Evolutionary conservation across 805 yeast species (phyloP), one percentile per base, ranked within the genome.

Genomic region (Tetrapisispora iriomotensis): DNA sequence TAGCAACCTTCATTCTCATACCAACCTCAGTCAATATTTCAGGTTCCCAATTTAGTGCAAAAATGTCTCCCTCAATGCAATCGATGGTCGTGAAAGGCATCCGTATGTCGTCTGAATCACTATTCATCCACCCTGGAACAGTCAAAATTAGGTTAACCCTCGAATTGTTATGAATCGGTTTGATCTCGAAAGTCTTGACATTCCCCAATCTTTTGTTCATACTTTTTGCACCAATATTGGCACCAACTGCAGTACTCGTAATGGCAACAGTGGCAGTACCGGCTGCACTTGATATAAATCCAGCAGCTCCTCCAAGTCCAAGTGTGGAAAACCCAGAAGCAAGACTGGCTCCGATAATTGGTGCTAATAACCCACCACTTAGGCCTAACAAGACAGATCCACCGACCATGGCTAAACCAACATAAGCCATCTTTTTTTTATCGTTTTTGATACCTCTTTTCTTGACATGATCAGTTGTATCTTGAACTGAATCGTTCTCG

Each of bases 41-140:
- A 0, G 98, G 98, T 60, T 92, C 98, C 98, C 98, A 92, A 35
- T 83, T 65, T 8, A 92, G 67, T 0, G 96, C 85, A 51, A 81
- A 83, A 48, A 92, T 64, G 57, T 92, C 98, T 13, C 98, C 98
- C 90, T 90, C 87, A 0, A 90, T 85, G 0, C 97, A 97, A 54
- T 92, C 98, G 9, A 92, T 83, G 0, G 98, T 90, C 1, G 95
- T 83, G 55, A 87, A 92, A 2, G 98, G 98, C 46, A 92, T 70
- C 55, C 98, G 71, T 18, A 92, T 90, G 70, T 92, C 98, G 75
- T 92, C 98, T 51, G 78, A 75, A 43, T 79, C 80, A 58, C 96
- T 92, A 38, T 79, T 81, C 88, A 92, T 86, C 98, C 98, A 92
- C 1, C 98, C 98, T 37, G 94, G 77, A 0, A 92, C 86, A 1